Evolutionary conservation across 495 filamentous ascomycete species (phyloP).

Genomic region (Penicillium goetzii): DNA sequence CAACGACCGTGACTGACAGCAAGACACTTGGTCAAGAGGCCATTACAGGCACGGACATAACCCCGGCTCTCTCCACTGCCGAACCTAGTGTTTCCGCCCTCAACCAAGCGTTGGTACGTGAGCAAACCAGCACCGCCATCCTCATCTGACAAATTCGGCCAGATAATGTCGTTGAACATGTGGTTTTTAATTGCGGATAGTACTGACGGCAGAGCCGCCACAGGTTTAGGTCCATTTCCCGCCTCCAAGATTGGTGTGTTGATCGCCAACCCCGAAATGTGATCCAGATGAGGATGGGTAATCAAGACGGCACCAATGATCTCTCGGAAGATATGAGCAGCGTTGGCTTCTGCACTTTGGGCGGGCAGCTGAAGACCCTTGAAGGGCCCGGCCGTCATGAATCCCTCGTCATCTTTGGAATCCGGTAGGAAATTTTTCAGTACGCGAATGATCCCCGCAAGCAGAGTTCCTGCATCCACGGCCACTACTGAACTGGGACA

Average conservation of each 20-base stretch:
- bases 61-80: constrained; percentile 75
- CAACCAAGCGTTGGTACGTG: constrained; percentile 83
- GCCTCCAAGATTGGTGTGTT: constrained; percentile 83
- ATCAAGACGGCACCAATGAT: constrained; percentile 87
- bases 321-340: constrained; percentile 71
- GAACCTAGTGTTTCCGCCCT: constrained; percentile 81
- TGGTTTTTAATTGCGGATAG: constrained; percentile 88
- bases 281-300: constrained; percentile 93
- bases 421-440: constrained; percentile 57
- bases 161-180: constrained; percentile 97
- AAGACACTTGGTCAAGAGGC: constrained; percentile 76
- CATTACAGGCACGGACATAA: constrained; percentile 84
- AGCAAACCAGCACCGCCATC: constrained; percentile 91
- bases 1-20: constrained; percentile 86
- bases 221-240: constrained; percentile 73
- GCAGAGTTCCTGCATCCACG: constrained; percentile 89
- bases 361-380: constrained; percentile 68
- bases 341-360: constrained; percentile 70
- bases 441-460: constrained; percentile 78
- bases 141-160: constrained; percentile 97
- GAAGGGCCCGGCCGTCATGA: constrained; percentile 65
- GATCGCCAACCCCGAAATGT: constrained; percentile 87
- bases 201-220: constrained; percentile 83
- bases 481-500: constrained; percentile 77
- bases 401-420: constrained; percentile 31